Base-by-base conservation (phyloP, 2,329 filamentous ascomycete genomes). In the Monosporascus sp. region DNA sequence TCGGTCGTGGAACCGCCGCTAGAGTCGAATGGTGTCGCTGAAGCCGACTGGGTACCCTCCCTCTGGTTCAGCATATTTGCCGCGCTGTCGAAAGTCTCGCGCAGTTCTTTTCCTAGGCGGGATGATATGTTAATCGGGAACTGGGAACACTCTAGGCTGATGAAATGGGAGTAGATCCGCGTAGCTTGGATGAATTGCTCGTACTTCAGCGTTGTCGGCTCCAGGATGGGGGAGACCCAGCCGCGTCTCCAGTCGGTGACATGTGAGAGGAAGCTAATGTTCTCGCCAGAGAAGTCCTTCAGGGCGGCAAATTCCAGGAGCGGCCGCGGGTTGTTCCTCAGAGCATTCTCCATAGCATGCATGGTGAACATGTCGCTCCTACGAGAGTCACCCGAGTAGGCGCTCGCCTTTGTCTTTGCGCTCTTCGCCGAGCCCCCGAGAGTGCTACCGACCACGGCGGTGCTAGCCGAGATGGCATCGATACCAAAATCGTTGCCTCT, bases 211-310 rank as follows among this genome's bases (percentile, higher is more conserved):
- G 9, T n/a, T 7, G 38, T 25, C 1, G 57, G 47, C 1, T 52
- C 48, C 7, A 35, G 37, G 41, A 38, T 50, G 9, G 46, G 17
- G 24, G 48, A 27, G 44, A 35, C 44, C 47, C 57, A 59, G 14
- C 47, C 48, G 3, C 55, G 55, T 52, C 75, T 77, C 74, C 76
- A 82, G 51, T 72, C 68, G 14, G 69, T 64, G 24, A 81, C 71
- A 38, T 70, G 68, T 22, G 70, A 74, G 1, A 83, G 69, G 66
- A 83, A 83, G 31, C 78, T 72, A 57, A 83, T 78, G 58, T 83
- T 83, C 62, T 83, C 80, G 11, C 78, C 79, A 1, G 79, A 81
- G 60, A 83, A 81, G 55, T 83, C 80, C 52, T 75, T 74, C 0
- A 73, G 68, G 2, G 78, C 78, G 1, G 80, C 77, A 60, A 80